Evolutionary conservation across 139 green algal species (phyloP), one percentile per base, ranked within the genome.

Genomic region (Astrephomene gubernaculifera): DNA sequence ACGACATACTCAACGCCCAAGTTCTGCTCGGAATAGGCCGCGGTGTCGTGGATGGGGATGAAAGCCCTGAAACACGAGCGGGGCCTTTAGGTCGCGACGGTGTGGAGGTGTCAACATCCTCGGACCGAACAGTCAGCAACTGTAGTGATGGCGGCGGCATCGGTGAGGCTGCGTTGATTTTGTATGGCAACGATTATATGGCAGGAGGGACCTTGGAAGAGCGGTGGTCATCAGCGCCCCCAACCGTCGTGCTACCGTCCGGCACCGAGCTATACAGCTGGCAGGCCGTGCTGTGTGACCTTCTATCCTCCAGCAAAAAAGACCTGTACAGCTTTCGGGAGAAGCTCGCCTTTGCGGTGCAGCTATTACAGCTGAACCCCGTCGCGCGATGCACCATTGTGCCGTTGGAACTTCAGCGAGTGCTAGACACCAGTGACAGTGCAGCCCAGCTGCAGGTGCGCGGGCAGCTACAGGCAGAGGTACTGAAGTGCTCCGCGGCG

Each of bases 1-100:
- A 78, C 31, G 70, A 78, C 31, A 78, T 78, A n/a, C 70, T 78
- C 27, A 27, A 78, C 44, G 70, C 70, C 33, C 43, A 78, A 44
- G 43, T 78, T 27, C 70, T 78, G 43, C 44, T 78, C 5, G 70
- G 70, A 29, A 78, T 78, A 21, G 70, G 70, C 43, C 70, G 70
- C 5, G 70, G 70, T 35, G 52, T 75, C 68, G 38, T 31, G 10
- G 38, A 31, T 8, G 68, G 17, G 38, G 36, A 19, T 22, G 68
- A n/a, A 72, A 35, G 9, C 10, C 44, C 22, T 33, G 35, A 72
- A 35, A 8, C 38, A 21, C 68, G n/a, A n/a, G n/a, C 68, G 17
- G 35, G 45, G 65, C 65, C 19, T 35, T 72, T 33, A 14, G n/a
- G 68, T 14, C 68, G 38, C 25, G 68, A 53, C 52, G 49, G 49